Base-by-base conservation (phyloP, 768 basidiomycete genomes). In the Pleurotus cornucopiae region DNA sequence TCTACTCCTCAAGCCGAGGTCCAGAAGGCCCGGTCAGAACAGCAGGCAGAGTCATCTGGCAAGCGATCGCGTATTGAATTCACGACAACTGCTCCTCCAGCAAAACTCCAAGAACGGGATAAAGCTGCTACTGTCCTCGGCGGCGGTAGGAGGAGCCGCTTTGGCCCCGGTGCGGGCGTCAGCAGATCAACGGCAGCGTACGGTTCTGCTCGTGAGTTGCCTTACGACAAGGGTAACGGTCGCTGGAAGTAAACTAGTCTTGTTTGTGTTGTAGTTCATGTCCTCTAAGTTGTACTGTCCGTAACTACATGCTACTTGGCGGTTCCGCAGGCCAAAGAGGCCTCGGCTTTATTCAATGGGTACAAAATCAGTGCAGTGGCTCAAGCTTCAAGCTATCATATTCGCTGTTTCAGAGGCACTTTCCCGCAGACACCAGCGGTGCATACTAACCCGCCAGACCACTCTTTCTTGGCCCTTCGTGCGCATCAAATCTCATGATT, bases 41-140 rank as follows among this genome's bases (percentile, higher is more conserved):
- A 84, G 57, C 77, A 81, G 49, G 65, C 78, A 6, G 82, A 86
- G 64, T 73, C 79, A 12, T 61, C 77, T 0, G 79, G 78, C 18
- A 85, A 84, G 63, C 76, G 88, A 11, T 76, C 70, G 13, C 79
- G 81, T 30, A 89, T 93, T 54, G 76, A 80, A 16, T 92, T 91
- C 59, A 75, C 80, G 0, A 58, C 69, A 3, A 47, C 63, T 4
- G 54, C 62, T 6, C 26, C 60, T 46, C 57, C 56, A 39, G 38
- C 51, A 18, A 53, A 53, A 23, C 51, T 53, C 11, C 51, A 53
- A 53, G 51, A 53, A 25, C 51, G 51, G 14, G 51, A 53, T 39
- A 41, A 53, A 41, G 20, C 37, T 12, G 51, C 51, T 21, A 53
- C 51, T 16, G 38, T 53, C 21, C 39, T 53, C 2, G 51, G 51